These are phyloP conservation scores for Lactarius akahatsu DNA, from an alignment of 768 basidiomycete genomes.

Conservation along the genomic window DNA sequence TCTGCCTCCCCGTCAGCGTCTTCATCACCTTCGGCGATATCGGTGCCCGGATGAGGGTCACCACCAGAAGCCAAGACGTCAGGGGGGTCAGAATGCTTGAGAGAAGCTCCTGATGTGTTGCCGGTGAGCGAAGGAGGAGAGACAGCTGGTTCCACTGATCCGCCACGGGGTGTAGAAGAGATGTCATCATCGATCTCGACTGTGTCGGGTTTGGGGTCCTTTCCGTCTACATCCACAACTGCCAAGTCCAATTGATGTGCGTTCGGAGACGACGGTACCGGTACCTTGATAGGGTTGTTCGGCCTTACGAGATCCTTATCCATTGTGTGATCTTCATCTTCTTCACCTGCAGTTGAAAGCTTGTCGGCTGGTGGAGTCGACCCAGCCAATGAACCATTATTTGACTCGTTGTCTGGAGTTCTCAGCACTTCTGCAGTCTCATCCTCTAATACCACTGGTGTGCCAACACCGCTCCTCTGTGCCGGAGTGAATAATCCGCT, in stretches of 20 bases:
- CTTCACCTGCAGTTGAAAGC: not conserved
- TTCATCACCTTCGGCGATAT: conserved; percentile 10
- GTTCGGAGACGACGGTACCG: not conserved
- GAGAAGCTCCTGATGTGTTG: not conserved
- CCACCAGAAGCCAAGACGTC: not conserved
- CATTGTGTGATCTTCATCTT: not conserved
- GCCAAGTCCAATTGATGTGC: not conserved
- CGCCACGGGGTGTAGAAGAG: not conserved
- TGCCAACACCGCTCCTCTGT: conserved; percentile 22
- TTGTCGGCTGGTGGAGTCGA: not conserved
- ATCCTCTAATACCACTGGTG: conserved; percentile 22
- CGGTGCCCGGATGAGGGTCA: not conserved
- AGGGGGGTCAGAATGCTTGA: not conserved
- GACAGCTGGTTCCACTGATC: not conserved
- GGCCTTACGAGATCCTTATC: not conserved
- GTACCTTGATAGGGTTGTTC: conserved; percentile 1
- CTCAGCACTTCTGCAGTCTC: conserved; percentile 8
- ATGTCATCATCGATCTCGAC: not conserved
- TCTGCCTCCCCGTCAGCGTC: conserved; percentile 30
- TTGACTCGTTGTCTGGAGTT: not conserved
- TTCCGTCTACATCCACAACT: not conserved
- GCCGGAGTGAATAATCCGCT: conserved; percentile 30
- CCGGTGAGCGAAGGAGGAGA: not conserved
- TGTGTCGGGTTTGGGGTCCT: not conserved
- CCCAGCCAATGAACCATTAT: not conserved